Base-by-base conservation (phyloP, 352 stramenopile species). In the Phytopythium sindhum region DNA sequence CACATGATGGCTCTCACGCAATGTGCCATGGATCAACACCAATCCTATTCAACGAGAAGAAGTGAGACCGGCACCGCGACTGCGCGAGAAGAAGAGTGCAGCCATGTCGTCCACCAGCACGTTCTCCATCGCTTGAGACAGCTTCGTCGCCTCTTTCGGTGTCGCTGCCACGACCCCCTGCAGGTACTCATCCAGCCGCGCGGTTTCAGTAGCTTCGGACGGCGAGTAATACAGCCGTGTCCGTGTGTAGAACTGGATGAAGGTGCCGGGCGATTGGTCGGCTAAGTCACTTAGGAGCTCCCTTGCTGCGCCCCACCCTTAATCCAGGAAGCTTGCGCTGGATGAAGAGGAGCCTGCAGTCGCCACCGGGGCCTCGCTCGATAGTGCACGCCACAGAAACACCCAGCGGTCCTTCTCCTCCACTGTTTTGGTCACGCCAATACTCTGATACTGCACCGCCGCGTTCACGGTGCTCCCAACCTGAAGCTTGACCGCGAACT, bases 71-170 rank as follows among this genome's bases (percentile, higher is more conserved):
- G n/a, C n/a, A n/a, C n/a, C n/a, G n/a, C n/a, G n/a, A n/a, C 42
- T 26, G 10, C 45, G n/a, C 4, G 45, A 35, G 23, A 53, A 12
- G 47, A 24, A 53, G 1, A 53, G 53, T 33, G 31, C 31, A 10
- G 37, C 21, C 33, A 59, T 29, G 2, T 33, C 53, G 33, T 59
- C 33, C 11, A 59, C 37, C 2, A 59, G 28, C 33, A 24, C n/a
- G 21, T 59, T 31, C 31, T 59, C 53, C 31, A 59, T 59, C 21
- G n/a, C 37, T 33, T 47, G 53, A 1, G 21, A 17, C 21, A 59
- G 12, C 53, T 45, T 33, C 0, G 10, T n/a, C 8, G 53, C 33
- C 4, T 59, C 53, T 14, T 8, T 33, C 14, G 33, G 1, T 17
- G 52, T 15, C 2, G 52, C 4, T 19, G 12, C 12, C n/a, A 47